Conservation (phyloP, 2,329 filamentous ascomycete genomes). For the Canariomyces notabilis region DNA sequence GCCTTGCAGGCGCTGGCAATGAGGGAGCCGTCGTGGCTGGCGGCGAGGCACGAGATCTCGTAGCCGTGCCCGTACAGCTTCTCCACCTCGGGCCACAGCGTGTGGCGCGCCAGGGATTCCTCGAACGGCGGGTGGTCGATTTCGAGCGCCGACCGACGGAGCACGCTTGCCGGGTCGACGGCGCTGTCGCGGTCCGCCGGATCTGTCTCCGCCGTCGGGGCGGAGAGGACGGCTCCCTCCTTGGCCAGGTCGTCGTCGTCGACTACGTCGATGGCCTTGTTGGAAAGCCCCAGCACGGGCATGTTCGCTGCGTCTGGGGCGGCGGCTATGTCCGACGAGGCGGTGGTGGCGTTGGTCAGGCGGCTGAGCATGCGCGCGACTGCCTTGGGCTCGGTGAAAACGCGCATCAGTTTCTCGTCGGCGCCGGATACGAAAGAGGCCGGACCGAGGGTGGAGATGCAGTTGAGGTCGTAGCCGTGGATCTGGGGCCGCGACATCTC, state of each 20-base stretch:
- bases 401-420: slow-evolving; percentile 95
- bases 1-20: slow-evolving; percentile 92
- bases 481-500: slow-evolving; percentile 95
- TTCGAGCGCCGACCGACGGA: slow-evolving; percentile 58
- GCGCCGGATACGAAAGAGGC: slow-evolving; percentile 89
- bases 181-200: slow-evolving; percentile 34
- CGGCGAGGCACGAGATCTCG: slow-evolving; percentile 84
- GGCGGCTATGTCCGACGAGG: slow-evolving; percentile 30
- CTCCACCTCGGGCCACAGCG: slow-evolving; percentile 91
- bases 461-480: slow-evolving; percentile 96
- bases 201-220: slow-evolving; percentile 29
- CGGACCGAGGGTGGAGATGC: slow-evolving; percentile 68
- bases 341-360: slow-evolving; percentile 56
- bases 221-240: slow-evolving; percentile 33
- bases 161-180: slow-evolving; percentile 49
- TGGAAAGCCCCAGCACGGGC: slow-evolving; percentile 89
- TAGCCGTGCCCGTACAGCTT: slow-evolving; percentile 98
- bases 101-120: slow-evolving; percentile 82
- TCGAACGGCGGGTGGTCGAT: slow-evolving; percentile 76
- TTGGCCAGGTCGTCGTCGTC: slow-evolving; percentile 47
- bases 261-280: slow-evolving; percentile 73
- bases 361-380: slow-evolving; percentile 69
- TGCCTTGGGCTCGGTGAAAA: slow-evolving; percentile 84
- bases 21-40: slow-evolving; percentile 66
- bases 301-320: slow-evolving; percentile 90